These are phyloP conservation scores for Discostella pseudostelligera DNA, from an alignment of 108 stramenopile species.

Conservation along the genomic window DNA sequence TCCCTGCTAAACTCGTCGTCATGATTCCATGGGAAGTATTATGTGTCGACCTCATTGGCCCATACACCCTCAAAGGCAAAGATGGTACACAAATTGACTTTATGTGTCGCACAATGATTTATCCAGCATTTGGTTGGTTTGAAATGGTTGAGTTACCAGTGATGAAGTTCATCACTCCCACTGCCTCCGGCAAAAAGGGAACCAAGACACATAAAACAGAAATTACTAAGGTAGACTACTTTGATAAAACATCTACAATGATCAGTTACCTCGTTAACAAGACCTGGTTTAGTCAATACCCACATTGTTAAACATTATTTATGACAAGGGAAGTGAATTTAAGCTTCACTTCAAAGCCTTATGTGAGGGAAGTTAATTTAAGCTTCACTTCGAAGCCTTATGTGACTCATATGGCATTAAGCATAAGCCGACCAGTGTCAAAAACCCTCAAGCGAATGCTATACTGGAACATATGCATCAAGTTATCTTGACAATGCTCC, in stretches of 20 bases:
- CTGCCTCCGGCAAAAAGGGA: background rate
- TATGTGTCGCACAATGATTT: constrained; percentile 49
- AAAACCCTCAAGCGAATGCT: constrained; percentile 46
- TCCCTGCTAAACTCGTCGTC: constrained; percentile 32
- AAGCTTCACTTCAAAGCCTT: constrained; percentile 30
- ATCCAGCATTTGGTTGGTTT: constrained; percentile 50
- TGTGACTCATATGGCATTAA: constrained; percentile 23
- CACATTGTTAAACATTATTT: constrained; percentile 25
- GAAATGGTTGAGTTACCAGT: constrained; percentile 32
- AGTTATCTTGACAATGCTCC: constrained; percentile 21
- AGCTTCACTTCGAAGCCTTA: constrained; percentile 28
- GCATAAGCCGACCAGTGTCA: constrained; percentile 28
- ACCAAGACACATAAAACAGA: background rate
- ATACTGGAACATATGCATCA: constrained; percentile 35
- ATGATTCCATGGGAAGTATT: constrained; percentile 31
- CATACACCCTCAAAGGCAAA: constrained; percentile 34
- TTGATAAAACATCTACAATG: constrained; percentile 21
- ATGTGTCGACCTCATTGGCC: constrained; percentile 49
- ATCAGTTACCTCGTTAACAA: constrained; percentile 22
- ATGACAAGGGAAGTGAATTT: constrained; percentile 52
- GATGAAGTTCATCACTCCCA: constrained; percentile 6
- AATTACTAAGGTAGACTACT: background rate
- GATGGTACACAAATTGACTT: constrained; percentile 25
- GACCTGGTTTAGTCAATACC: constrained; percentile 45
- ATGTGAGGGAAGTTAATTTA: constrained; percentile 43